Base-by-base conservation (phyloP, 306 rosid genomes). In the Cucurbita moschata region DNA sequence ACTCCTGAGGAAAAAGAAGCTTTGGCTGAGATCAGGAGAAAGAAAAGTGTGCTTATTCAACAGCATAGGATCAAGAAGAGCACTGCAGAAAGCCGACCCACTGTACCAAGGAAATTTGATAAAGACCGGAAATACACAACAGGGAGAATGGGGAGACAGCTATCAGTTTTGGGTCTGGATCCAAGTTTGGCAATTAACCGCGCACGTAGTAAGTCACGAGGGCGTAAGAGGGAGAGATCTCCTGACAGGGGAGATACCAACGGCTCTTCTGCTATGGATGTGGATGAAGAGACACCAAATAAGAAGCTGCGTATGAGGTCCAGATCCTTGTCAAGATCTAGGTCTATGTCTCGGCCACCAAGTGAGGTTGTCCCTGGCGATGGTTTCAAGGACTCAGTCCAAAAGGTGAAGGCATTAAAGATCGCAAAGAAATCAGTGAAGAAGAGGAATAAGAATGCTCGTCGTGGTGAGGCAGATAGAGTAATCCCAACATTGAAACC, bases 401-500 rank as follows among this genome's bases (percentile, higher is more conserved):
- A 87, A 75, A 92, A 89, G 92, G 13, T 73, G 57, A 86, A 88
- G 86, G 97, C 97, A 71, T 55, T 86, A 4, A 80, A 85, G 50
- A 74, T 87, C 64, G 89, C 88, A 0, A 87, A 80, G 88, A 89
- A 79, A 49, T 86, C 96, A 71, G 77, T 75, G 78, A 89, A 81
- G 85, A 86, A 83, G 75, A 81, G 97, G 74, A 89, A 92, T 82
- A 89, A 89, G 81, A 69, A 89, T 21, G 90, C 97, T 47, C 92
- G 92, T 7, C 95, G 95, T 4, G 92, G 97, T 67, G 96, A 92
- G 80, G 96, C 96, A 64, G 97, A 92, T 78, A 86, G 97, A 80
- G 97, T 92, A 30, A 89, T 92, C 69, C 95, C 94, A 16, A 86
- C 55, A 68, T 47, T 86, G 76, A 89, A 83, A 79, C 96, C 96